phyloP scores from a whole-genome alignment of 2,329 filamentous ascomycete genomes.

The Penicillium sp. region DNA sequence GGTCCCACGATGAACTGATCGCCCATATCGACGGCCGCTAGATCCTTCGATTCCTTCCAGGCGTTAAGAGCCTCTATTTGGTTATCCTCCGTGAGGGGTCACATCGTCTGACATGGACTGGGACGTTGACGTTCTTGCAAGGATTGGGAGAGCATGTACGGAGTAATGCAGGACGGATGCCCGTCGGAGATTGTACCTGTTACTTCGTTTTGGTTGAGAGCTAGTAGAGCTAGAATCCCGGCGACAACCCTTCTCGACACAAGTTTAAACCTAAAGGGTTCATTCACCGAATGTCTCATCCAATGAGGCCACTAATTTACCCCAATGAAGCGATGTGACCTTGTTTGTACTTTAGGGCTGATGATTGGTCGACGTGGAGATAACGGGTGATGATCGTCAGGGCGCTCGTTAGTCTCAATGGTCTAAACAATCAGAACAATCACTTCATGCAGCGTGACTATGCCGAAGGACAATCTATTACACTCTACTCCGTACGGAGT shows the following conservation, averaged over 20 bases:
- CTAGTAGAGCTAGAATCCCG: not conserved
- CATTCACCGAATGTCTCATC: slow-evolving; percentile 3
- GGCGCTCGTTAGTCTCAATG: slow-evolving; percentile 10
- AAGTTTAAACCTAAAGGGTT: slow-evolving; percentile 2
- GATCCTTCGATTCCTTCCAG: slow-evolving; percentile 5
- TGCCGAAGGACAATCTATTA: not conserved
- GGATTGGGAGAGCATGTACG: not conserved
- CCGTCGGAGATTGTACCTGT: slow-evolving; percentile 9
- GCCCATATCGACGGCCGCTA: not conserved
- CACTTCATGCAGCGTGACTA: not conserved
- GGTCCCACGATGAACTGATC: slow-evolving; percentile 10
- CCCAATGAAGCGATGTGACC: slow-evolving; percentile 21
- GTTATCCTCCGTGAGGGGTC: slow-evolving; percentile 12
- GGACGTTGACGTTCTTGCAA: not conserved
- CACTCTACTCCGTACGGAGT: not conserved
- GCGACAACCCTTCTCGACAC: not conserved
- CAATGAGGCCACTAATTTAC: slow-evolving; percentile 10
- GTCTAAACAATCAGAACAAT: not conserved
- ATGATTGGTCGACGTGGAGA: slow-evolving; percentile 21
- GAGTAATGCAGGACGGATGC: slow-evolving; percentile 6
- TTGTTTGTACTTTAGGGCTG: not conserved
- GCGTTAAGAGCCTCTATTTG: slow-evolving; percentile 5
- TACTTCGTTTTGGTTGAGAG: not conserved
- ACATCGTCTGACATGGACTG: slow-evolving; percentile 10
- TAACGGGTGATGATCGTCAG: slow-evolving; percentile 26